A percentile compares a stretch with the other conserved stretches of the same genome.
phyloP scores from a whole-genome alignment of 2,329 filamentous ascomycete genomes.

The Colletotrichum higginsianum region DNA sequence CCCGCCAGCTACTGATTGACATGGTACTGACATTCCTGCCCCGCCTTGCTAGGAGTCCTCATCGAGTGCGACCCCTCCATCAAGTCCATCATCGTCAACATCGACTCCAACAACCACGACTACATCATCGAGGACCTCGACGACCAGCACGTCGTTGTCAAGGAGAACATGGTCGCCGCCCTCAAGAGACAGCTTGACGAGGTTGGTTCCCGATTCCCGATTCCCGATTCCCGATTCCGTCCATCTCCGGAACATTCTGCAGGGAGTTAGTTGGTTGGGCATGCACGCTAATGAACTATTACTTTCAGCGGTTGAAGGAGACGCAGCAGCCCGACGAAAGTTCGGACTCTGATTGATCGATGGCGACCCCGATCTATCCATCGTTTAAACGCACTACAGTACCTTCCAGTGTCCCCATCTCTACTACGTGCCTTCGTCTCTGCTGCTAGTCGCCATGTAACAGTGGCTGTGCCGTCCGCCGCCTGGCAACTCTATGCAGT shows the following conservation, averaged over 20 bases:
- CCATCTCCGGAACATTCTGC: neutral
- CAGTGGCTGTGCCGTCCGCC: conserved; percentile 13
- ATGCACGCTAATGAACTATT: conserved; percentile 20
- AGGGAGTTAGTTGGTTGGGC: neutral
- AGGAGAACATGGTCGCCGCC: conserved; percentile 78
- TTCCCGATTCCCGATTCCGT: conserved; percentile 21
- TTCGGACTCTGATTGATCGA: conserved; percentile 63
- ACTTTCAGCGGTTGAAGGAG: conserved; percentile 63
- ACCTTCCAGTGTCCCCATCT: conserved; percentile 3
- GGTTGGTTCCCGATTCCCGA: conserved; percentile 58
- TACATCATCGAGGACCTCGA: conserved; percentile 87
- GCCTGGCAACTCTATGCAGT: conserved; percentile 5
- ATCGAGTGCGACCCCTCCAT: conserved; percentile 90
- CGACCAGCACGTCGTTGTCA: conserved; percentile 81
- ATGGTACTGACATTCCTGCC: conserved; percentile 30
- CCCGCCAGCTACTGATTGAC: neutral
- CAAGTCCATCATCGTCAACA: conserved; percentile 86
- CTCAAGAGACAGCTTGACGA: conserved; percentile 80
- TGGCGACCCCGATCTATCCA: neutral
- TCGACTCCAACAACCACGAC: conserved; percentile 78
- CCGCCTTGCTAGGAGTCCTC: conserved; percentile 70
- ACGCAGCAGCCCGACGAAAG: conserved; percentile 67
- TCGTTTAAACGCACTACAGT: neutral
- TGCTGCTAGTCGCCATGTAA: conserved; percentile 9
- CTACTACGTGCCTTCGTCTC: neutral